Evolutionary conservation across 139 green algal genomes (phyloP).

Genomic region (Chlorella sp.): DNA sequence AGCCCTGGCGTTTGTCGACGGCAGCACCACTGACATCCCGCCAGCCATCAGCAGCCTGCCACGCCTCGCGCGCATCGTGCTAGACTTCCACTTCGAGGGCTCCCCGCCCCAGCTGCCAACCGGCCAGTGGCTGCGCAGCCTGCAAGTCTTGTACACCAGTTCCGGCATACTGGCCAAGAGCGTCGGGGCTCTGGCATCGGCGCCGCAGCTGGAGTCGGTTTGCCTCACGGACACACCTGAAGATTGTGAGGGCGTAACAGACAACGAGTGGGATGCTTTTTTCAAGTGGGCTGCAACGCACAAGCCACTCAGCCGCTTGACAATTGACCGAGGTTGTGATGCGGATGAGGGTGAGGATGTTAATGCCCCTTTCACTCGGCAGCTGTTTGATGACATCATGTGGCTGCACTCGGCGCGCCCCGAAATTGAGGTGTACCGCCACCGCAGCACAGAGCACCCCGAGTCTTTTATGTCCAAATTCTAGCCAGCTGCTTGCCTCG

Average conservation of each 20-base stretch:
- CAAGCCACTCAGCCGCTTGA: neutral
- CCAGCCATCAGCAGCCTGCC: neutral
- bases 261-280: neutral
- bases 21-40: neutral
- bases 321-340: neutral
- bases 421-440: neutral
- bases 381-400: neutral
- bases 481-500: neutral
- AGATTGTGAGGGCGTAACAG: neutral
- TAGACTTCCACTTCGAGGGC: neutral
- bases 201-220: neutral
- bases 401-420: neutral
- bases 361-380: too few species aligned
- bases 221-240: neutral
- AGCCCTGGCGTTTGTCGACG: neutral
- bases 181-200: neutral
- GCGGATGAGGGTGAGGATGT: neutral
- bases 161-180: neutral
- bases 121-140: neutral
- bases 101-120: neutral
- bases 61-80: neutral
- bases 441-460: neutral
- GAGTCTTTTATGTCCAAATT: neutral
- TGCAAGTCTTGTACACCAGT: neutral
- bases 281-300: neutral